Evolutionary conservation across 2,329 filamentous ascomycete genomes (phyloP).

Genomic region (Talaromyces sp.): DNA sequence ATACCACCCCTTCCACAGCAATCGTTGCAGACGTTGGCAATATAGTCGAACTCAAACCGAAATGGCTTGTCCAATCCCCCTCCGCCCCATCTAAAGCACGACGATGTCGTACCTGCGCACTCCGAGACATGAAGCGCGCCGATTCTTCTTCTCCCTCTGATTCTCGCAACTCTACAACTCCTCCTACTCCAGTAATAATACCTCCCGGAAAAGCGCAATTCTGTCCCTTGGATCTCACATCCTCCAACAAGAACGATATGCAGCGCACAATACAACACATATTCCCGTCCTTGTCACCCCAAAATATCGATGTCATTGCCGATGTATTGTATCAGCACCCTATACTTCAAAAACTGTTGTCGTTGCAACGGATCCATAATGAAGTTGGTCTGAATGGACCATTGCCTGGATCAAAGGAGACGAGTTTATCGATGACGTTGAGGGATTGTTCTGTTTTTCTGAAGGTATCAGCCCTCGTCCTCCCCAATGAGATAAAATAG

Average conservation of each 20-base stretch:
- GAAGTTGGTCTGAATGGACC: conserved; percentile 37
- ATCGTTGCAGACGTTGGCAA: conserved; percentile 18
- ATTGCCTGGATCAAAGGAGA: conserved; percentile 41
- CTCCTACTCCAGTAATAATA: neutral
- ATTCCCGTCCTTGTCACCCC: conserved; percentile 20
- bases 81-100: conserved; percentile 61
- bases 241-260: conserved; percentile 44
- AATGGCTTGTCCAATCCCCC: conserved; percentile 76
- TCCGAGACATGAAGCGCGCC: conserved; percentile 46
- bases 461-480: conserved; percentile 44
- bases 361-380: conserved; percentile 33
- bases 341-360: conserved; percentile 34
- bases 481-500: too few relatives aligned
- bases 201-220: conserved; percentile 40
- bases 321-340: conserved; percentile 33
- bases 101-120: conserved; percentile 73
- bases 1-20: conserved; percentile 19
- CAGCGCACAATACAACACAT: conserved; percentile 39
- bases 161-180: too few relatives aligned
- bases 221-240: conserved; percentile 65
- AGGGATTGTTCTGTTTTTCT: conserved; percentile 75
- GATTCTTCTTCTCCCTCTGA: neutral
- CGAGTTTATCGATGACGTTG: conserved; percentile 73
- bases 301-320: conserved; percentile 38
- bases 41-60: conserved; percentile 70